Percentiles rank a stretch among this genome's conserved stretches.
Evolutionary conservation across 1,284 basidiomycete species (phyloP).

Genomic region (Inonotus obliquus): DNA sequence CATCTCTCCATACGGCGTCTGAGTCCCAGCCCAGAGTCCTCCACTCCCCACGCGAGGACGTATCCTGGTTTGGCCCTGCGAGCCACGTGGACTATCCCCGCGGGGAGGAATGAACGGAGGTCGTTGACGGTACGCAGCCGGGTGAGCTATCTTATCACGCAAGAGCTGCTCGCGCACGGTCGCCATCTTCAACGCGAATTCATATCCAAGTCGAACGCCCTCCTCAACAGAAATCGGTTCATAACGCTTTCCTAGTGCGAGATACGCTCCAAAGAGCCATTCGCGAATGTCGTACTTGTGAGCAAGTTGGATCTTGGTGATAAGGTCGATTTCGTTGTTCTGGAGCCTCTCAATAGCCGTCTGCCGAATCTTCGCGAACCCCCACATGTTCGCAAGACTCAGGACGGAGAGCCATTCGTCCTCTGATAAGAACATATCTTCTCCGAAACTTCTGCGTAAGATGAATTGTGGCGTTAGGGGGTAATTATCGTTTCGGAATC

Average conservation of each 20-base stretch:
- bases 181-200: slow-evolving; percentile 18
- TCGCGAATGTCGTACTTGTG: slow-evolving; percentile 22
- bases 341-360: slow-evolving; percentile 25
- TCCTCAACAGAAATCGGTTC: slow-evolving; percentile 25
- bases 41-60: neutral
- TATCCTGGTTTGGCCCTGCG: neutral
- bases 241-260: slow-evolving; percentile 23
- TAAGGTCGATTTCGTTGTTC: slow-evolving; percentile 22
- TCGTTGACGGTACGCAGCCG: slow-evolving; percentile 9
- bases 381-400: slow-evolving; percentile 24
- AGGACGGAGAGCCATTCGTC: slow-evolving; percentile 30
- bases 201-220: slow-evolving; percentile 23
- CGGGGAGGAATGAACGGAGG: neutral
- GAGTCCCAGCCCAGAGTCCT: neutral
- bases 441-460: slow-evolving; percentile 19
- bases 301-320: slow-evolving; percentile 26
- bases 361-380: slow-evolving; percentile 23
- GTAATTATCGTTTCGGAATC: neutral
- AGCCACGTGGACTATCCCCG: slow-evolving; percentile 2
- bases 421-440: slow-evolving; percentile 21
- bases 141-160: slow-evolving; percentile 17
- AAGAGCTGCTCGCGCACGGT: slow-evolving; percentile 13
- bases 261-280: slow-evolving; percentile 25
- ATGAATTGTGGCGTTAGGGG: neutral
- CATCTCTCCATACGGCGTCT: slow-evolving; percentile 2